Conservation (phyloP, 1,284 basidiomycete species). For the Ceratorhiza oryzae-sativae region DNA sequence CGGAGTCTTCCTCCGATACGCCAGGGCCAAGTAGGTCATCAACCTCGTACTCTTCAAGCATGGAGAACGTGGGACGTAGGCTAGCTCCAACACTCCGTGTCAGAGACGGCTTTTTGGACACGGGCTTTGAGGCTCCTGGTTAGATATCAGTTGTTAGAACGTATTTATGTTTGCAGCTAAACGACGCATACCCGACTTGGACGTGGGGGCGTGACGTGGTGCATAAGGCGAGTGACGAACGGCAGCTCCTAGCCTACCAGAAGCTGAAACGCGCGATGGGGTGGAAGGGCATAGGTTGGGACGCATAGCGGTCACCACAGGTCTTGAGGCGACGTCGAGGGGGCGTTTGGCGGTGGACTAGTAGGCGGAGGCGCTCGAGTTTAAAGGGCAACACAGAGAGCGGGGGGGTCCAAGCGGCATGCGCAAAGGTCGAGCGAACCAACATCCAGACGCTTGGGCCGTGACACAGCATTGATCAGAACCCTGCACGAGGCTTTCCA, state of each 20-base stretch:
- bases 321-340: not conserved
- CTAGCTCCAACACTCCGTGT: slow-evolving; percentile 11
- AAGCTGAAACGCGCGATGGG: slow-evolving; percentile 9
- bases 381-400: slow-evolving; percentile 4
- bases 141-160: not conserved
- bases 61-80: slow-evolving; percentile 23
- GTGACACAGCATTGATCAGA: slow-evolving; percentile 7
- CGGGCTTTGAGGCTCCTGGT: slow-evolving; percentile 5
- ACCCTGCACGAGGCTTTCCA: slow-evolving; percentile 12
- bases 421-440: slow-evolving; percentile 8
- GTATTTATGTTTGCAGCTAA: not conserved
- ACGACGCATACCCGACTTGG: not conserved
- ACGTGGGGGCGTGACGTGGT: not conserved
- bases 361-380: not conserved
- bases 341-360: not conserved
- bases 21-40: slow-evolving; percentile 6
- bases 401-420: slow-evolving; percentile 23
- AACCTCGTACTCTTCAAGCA: slow-evolving; percentile 34
- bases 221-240: slow-evolving; percentile 28
- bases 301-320: not conserved
- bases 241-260: not conserved
- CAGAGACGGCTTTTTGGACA: not conserved
- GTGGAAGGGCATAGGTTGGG: slow-evolving; percentile 9
- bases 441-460: slow-evolving; percentile 14
- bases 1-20: not conserved